Evolutionary conservation across 2,329 filamentous ascomycete species (phyloP), one percentile per base, ranked within the genome.

Genomic region (Aciculosporium take): DNA sequence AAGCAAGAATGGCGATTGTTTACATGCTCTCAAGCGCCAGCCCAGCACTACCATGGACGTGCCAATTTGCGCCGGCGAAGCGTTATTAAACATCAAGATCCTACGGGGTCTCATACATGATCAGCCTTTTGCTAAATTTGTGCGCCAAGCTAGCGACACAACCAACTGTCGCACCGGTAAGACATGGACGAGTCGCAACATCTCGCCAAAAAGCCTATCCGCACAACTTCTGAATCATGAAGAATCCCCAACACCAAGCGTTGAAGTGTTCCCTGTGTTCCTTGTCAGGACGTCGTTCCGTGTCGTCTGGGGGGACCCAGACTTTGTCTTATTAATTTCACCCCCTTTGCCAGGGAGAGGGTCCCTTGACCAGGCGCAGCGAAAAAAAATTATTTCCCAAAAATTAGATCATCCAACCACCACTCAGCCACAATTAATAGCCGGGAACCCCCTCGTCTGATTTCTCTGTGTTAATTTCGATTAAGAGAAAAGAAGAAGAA

Each of bases 391-490:
- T n/a, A n/a, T n/a, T n/a, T n/a, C n/a, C n/a, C 38, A 6, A 27
- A 27, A 29, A 15, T 15, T 34, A 8, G 20, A 34, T 10, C 30
- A 40, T 31, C 30, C 15, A n/a, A n/a, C n/a, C n/a, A n/a, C n/a
- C n/a, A n/a, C n/a, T n/a, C n/a, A n/a, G n/a, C n/a, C n/a, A n/a
- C n/a, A n/a, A n/a, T n/a, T n/a, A n/a, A n/a, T n/a, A 55, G 55
- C 58, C 50, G 20, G 31, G 50, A 57, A 57, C 55, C 56, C 55
- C 46, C 32, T 36, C 45, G 45, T 51, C 45, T 47, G 38, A 32
- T 32, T 15, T 40, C 46, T 45, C 48, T 48, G 49, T 42, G 40
- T n/a, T n/a, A n/a, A n/a, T n/a, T n/a, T n/a, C n/a, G n/a, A n/a
- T n/a, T n/a, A n/a, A n/a, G n/a, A n/a, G n/a, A n/a, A n/a, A n/a